Evolutionary conservation across 495 filamentous ascomycete species (phyloP).

Genomic region (Chaetomium fimeti): DNA sequence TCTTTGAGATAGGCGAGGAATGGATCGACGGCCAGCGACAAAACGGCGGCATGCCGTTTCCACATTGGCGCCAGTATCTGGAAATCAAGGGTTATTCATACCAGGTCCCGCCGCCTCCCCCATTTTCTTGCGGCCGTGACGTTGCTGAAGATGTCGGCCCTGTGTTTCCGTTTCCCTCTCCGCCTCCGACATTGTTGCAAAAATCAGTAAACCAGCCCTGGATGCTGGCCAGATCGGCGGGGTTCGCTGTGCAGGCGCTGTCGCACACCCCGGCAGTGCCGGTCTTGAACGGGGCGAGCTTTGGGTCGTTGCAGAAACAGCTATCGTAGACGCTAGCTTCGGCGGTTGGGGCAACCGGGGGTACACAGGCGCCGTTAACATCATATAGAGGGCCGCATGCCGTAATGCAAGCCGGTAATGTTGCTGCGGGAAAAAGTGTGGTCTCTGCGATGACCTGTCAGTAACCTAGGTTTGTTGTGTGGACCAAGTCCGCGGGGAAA

Average conservation of each 20-base stretch:
- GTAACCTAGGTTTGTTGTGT: not conserved
- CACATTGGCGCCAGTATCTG: not conserved
- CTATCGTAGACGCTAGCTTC: conserved; percentile 34
- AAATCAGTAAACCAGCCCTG: conserved; percentile 52
- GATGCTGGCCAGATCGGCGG: conserved; percentile 42
- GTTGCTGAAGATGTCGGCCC: conserved; percentile 28
- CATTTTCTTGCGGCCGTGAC: conserved; percentile 22
- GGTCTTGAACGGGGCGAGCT: conserved; percentile 43
- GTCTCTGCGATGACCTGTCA: conserved; percentile 27
- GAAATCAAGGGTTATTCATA: conserved; percentile 17
- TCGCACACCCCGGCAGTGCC: conserved; percentile 46
- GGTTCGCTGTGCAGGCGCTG: conserved; percentile 34
- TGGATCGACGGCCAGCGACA: conserved; percentile 18
- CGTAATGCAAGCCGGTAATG: conserved; percentile 48
- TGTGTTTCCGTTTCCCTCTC: not conserved
- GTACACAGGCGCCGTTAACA: conserved; percentile 55
- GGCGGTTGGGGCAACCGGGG: conserved; percentile 37
- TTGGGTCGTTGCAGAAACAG: conserved; percentile 51
- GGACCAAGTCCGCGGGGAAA: not conserved
- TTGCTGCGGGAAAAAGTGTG: conserved; percentile 47
- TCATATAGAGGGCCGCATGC: conserved; percentile 52
- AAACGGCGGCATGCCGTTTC: not conserved
- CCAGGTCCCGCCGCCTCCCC: conserved; percentile 31
- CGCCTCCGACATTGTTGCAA: conserved; percentile 33
- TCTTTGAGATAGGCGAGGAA: not conserved